These are phyloP conservation scores for Cinnamomum chago DNA, from an alignment of 164 flowering plant genomes.

Conservation along the genomic window DNA sequence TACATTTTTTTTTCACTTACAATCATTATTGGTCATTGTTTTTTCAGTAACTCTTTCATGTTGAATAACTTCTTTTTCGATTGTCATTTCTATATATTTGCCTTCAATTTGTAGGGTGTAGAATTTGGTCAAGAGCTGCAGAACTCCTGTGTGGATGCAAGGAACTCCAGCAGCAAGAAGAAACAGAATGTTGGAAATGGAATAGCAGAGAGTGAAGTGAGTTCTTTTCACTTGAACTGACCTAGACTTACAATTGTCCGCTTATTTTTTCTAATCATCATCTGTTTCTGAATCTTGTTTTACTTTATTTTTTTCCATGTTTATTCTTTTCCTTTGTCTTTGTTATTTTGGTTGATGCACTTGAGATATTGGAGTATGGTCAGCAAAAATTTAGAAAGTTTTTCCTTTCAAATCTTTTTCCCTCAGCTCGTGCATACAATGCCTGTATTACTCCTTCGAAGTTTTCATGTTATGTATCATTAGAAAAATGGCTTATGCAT, in stretches of 20 bases:
- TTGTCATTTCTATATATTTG: no score
- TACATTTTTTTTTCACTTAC: background rate
- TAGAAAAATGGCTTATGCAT: no score
- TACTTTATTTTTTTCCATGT: no score
- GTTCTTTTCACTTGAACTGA: background rate
- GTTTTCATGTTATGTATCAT: no score
- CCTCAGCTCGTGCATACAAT: no score
- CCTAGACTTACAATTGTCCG: no score
- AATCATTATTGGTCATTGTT: background rate
- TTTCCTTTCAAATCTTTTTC: background rate
- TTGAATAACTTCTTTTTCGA: background rate
- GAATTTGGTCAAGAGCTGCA: background rate
- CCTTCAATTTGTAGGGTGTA: no score
- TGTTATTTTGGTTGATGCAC: background rate
- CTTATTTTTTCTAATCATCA: background rate
- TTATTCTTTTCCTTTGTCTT: no score
- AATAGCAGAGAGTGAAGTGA: constrained; percentile 1
- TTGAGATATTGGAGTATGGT: no score
- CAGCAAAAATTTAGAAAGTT: background rate
- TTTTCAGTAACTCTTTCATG: background rate
- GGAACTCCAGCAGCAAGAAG: background rate
- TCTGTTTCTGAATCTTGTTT: background rate
- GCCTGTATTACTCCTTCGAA: no score
- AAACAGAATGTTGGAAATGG: constrained; percentile 1
- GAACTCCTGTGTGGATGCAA: background rate